phyloP scores from a whole-genome alignment of 1,284 basidiomycete species.

The Fomitopsis palustris region DNA sequence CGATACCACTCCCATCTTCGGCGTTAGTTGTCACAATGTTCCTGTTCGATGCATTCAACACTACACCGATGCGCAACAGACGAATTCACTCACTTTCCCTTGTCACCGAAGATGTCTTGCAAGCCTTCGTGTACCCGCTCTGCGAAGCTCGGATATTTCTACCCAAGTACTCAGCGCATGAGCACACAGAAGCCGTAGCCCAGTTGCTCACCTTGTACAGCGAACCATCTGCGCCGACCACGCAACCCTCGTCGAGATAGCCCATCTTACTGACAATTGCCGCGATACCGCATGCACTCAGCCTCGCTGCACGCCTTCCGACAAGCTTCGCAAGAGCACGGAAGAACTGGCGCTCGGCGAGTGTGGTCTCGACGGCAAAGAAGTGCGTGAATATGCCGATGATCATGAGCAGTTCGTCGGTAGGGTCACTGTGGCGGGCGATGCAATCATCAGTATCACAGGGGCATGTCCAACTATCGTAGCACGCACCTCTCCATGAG shows the following conservation, averaged over 20 bases:
- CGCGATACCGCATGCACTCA: conserved; percentile 92
- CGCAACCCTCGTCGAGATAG: conserved; percentile 85
- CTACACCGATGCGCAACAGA: not conserved
- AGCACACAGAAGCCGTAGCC: not conserved
- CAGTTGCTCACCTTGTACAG: conserved; percentile 77
- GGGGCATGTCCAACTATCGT: not conserved
- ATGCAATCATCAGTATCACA: not conserved
- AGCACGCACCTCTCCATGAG: conserved; percentile 82
- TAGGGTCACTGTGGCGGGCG: conserved; percentile 69
- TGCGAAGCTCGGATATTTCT: conserved; percentile 96
- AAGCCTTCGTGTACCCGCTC: conserved; percentile 88
- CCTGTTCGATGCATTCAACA: conserved; percentile 31
- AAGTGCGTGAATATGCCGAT: conserved; percentile 97
- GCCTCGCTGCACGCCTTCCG: conserved; percentile 83
- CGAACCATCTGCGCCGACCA: conserved; percentile 89
- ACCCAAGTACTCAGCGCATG: not conserved
- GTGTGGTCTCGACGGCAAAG: conserved; percentile 90
- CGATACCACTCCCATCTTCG: conserved; percentile 93
- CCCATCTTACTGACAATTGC: conserved; percentile 92
- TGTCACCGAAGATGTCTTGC: conserved; percentile 90
- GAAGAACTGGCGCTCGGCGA: conserved; percentile 95
- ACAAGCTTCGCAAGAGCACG: conserved; percentile 87
- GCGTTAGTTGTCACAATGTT: conserved; percentile 89
- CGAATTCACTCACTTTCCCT: conserved; percentile 66
- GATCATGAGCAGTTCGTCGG: conserved; percentile 96